Base-by-base conservation (phyloP, 495 filamentous ascomycete genomes). In the Immersiella caudata region DNA sequence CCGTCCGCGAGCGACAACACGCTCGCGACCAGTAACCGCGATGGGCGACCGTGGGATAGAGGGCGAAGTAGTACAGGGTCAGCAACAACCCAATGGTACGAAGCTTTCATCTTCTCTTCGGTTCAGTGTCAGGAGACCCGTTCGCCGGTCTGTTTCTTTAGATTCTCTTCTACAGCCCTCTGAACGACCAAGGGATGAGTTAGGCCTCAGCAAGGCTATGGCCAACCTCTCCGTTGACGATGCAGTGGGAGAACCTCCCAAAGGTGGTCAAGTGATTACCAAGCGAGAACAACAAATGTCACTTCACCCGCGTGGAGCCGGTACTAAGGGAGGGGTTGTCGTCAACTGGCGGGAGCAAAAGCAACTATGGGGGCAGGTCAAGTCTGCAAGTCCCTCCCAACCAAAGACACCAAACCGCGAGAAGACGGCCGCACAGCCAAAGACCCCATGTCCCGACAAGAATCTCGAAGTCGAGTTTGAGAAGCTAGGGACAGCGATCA, bases 31-130 rank as follows among this genome's bases (percentile, higher is more conserved):
- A 9, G 83, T 85, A 1, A 90, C 86, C 14, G 82, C 88, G 18
- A 82, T 89, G 75, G 87, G 87, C 61, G 83, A 81, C 68, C 83
- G 87, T 66, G 71, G 75, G 81, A 40, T 60, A 9, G 73, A 79
- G n/a, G 75, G 76, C 67, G 78, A 50, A 67, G 71, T 22, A 12
- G 40, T 4, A 68, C 79, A 70, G 72, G 67, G 46, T 79, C 79
- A 70, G 14, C 79, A 69, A 16, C 76, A 89, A 79, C 78, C 85
- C 76, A 91, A 92, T 84, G 91, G 91, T 94, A 93, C 75, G 87
- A 80, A 64, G 27, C 25, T 57, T 52, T 54, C 60, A 26, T 22
- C 59, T 66, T 74, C 71, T 74, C 70, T 73, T 72, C 52, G 60
- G 26, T 71, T 55, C 33, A 71, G 18, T 70, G 58, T 50, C 57